Base-by-base conservation (phyloP, 768 basidiomycete species). In the Tulasnella sp. region DNA sequence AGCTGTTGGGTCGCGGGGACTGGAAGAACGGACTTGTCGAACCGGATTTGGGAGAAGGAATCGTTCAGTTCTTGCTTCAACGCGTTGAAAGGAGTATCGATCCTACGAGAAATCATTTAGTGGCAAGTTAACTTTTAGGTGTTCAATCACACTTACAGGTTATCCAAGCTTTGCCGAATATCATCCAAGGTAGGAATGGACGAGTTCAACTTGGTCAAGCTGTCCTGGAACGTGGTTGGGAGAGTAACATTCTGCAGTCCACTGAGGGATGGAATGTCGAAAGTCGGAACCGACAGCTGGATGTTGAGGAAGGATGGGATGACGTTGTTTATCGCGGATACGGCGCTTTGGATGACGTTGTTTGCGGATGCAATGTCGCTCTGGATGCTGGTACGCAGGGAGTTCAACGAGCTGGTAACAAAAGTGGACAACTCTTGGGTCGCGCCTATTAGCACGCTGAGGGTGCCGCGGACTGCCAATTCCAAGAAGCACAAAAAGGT, bases 401-500 rank as follows among this genome's bases (percentile, higher is more conserved):
- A 84, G 80, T 84, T 87, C 16, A 95, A 85, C 5, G 90, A 88
- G 29, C 81, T 87, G 79, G 89, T 86, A 46, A 98, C 84, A 73
- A 92, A 87, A n/a, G 85, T 86, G 78, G 91, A 92, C 80, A 96
- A 88, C 95, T 92, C 92, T 80, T 94, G 86, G 0, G 95, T 93
- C 7, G 94, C 95, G 71, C 86, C 87, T 73, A 98, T 94, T 70
- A 98, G 85, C 76, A 98, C 85, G 35, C 90, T 88, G 74, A 99
- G 86, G 7, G 89, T 91, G 23, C 95, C 95, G 39, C 91, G 88
- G 13, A 99, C 90, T 32, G 93, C 90, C 67, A 99, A 88, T 84
- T 99, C 95, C 80, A 98, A 85, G 81, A 98, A 95, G 84, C 97
- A 99, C 74, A 99, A 88, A 82, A 97, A 91, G 3, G 96, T 93